Evolutionary conservation across 176 grass and related monocot species (phyloP), one percentile per base, ranked within the genome.

Genomic region (Neostapfia colusana): DNA sequence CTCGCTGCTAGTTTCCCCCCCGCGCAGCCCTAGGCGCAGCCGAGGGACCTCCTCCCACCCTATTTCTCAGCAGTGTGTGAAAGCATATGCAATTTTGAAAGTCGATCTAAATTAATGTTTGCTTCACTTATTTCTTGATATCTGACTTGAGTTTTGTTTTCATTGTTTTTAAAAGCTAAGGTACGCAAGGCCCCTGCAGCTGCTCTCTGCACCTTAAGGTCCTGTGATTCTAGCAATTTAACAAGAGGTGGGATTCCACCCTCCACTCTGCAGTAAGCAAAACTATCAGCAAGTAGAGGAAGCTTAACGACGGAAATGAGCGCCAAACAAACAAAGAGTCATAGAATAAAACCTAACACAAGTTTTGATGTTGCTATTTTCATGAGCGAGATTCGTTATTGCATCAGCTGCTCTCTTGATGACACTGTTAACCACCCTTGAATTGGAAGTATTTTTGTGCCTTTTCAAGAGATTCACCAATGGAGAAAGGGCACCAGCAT

Each of bases 341-440:
- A 26, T 72, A 53, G 28, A 79, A 74, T 24, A 84, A 75, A 67
- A 99, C 96, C 96, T 95, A 85, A 95, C 86, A 44, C 83, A 88
- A 74, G 87, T 99, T 90, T 99, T 99, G 80, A 99, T 99, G 71
- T 90, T 90, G 81, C 96, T 95, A 86, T 99, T 99, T 80, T 99
- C 96, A 93, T 99, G 96, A 93, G 96, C 96, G 36, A 99, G 92
- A 87, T 99, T 99, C 13, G 96, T 99, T 77, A 99, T 92, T 82
- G 96, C 96, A 92, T 99, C 96, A 69, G 96, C 92, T 80, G 96
- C 96, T 92, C 96, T 88, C 75, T 93, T 87, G 79, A 99, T 89
- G 41, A 99, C 92, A 59, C 96, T 89, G 81, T 99, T 95, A 82
- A 90, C 87, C 23, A 86, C 85, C 84, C 96, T 83, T 27, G 67